Evolutionary conservation across 257 asterid genomes (phyloP).

Genomic region (Rauvolfia tetraphylla): DNA sequence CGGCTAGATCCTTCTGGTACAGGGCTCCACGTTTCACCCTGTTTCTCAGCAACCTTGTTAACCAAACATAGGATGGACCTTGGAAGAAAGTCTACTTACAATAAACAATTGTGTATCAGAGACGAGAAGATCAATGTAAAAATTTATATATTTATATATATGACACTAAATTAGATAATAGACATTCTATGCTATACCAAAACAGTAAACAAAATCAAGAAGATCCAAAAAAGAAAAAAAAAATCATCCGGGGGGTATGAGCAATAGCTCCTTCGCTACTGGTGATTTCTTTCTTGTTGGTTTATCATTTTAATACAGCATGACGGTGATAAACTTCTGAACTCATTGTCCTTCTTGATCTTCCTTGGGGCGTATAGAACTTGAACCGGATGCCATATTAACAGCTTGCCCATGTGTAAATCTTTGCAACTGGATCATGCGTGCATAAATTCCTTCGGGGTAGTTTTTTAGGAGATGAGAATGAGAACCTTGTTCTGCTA

Average conservation of each 20-base stretch:
- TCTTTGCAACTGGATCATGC: slow-evolving; percentile 79
- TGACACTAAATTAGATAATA: slow-evolving; percentile 24
- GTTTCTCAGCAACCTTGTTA: not conserved
- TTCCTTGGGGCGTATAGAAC: slow-evolving; percentile 32
- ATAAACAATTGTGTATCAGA: not conserved
- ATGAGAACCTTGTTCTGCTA: slow-evolving; percentile 83
- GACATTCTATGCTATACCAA: slow-evolving; percentile 46
- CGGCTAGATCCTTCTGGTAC: not conserved
- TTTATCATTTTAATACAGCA: not conserved
- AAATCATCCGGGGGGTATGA: slow-evolving; percentile 26
- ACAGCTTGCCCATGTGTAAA: slow-evolving; percentile 61
- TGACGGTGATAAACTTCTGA: not conserved
- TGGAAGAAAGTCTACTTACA: not conserved
- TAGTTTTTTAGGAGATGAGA: slow-evolving; percentile 66
- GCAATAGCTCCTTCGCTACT: slow-evolving; percentile 17
- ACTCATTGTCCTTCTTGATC: slow-evolving; percentile 35
- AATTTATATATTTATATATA: not conserved
- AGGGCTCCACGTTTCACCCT: not conserved
- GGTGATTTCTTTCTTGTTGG: not conserved
- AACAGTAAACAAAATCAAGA: slow-evolving; percentile 37
- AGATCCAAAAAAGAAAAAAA: slow-evolving; percentile 26
- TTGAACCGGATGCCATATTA: slow-evolving; percentile 51
- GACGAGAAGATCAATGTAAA: not conserved
- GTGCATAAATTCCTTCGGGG: slow-evolving; percentile 67
- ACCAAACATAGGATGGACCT: not conserved